phyloP scores from a whole-genome alignment of 2,329 filamentous ascomycete genomes.

The Aplosporella prunicola region DNA sequence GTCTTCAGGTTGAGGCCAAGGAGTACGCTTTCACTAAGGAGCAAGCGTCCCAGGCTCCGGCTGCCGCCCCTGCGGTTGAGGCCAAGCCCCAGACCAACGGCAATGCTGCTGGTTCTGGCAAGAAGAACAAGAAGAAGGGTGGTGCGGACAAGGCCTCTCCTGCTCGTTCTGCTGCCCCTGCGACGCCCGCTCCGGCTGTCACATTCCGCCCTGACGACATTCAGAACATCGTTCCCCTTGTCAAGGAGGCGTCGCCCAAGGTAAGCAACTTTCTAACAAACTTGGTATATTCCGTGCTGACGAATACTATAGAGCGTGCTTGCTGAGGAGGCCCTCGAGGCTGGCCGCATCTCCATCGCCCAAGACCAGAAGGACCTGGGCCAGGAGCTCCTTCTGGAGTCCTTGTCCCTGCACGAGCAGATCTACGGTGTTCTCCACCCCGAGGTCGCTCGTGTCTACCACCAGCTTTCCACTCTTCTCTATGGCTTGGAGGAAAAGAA shows the following conservation, averaged over 20 bases:
- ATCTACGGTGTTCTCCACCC: conserved; percentile 97
- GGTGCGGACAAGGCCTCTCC: conserved; percentile 41
- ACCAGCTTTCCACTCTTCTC: conserved; percentile 89
- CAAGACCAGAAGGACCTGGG: conserved; percentile 93
- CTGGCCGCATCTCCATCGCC: conserved; percentile 88
- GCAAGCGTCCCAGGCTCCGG: conserved; percentile 14
- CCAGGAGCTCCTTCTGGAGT: conserved; percentile 92
- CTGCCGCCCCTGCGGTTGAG: conserved; percentile 13
- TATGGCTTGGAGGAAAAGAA: conserved; percentile 98
- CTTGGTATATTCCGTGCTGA: neutral
- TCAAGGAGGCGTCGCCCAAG: conserved; percentile 88
- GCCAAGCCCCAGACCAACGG: conserved; percentile 29
- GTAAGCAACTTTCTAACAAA: neutral
- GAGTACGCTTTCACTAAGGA: conserved; percentile 57
- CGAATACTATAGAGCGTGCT: conserved; percentile 52
- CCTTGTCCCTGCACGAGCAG: conserved; percentile 90
- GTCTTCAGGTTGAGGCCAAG: conserved; percentile 76
- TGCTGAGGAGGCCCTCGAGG: conserved; percentile 91
- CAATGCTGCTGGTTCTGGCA: conserved; percentile 22
- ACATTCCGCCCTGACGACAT: conserved; percentile 82
- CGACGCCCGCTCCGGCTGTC: conserved; percentile 54
- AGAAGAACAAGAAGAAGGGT: conserved; percentile 51
- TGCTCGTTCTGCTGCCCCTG: conserved; percentile 32
- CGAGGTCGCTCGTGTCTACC: conserved; percentile 91
- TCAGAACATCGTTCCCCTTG: conserved; percentile 82